Base-by-base conservation (phyloP, 768 basidiomycete species). In the Hericium erinaceus region DNA sequence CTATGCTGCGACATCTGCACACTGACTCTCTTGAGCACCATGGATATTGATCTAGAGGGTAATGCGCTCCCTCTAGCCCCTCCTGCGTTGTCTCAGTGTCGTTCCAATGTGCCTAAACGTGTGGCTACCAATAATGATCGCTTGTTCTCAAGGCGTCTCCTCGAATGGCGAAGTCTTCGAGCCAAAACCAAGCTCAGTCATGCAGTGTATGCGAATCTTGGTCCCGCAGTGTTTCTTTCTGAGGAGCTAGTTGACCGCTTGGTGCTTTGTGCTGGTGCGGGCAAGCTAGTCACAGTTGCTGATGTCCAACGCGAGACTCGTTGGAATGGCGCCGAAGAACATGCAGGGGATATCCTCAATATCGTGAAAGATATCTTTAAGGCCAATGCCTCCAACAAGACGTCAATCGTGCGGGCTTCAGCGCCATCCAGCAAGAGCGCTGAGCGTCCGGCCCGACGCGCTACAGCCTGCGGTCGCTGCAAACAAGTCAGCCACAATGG, bases 1-100 rank as follows among this genome's bases (percentile, higher is more conserved):
- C 38, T 66, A 16, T 70, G 69, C 64, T 70, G 67, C 48, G 64
- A 64, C 20, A 39, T 70, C 33, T 66, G 66, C 54, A 55, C 59
- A 33, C 67, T 67, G 2, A 24, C 20, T 1, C 8, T 44, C 2
- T 63, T 63, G 48, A 22, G 38, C 2, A 38, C 22, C 10, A 37
- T 56, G 2, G 6, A 24, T 46, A 18, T 55, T 39, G 18, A 13
- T 16, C 51, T 33, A 37, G 16, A 10, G 15, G 28, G 40, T 6
- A 13, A 12, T 16, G 37, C 16, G 26, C 40, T 58, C 54, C 49
- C 40, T 39, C 22, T n/a, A n/a, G 9, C 16, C 52, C 40, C 38
- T 16, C 20, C 13, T 37, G 22, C 55, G 52, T n/a, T 22, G 7
- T n/a, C n/a, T n/a, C n/a, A n/a, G n/a, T n/a, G 56, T 38, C 39